phyloP scores from a whole-genome alignment of 331 rosid species.

The Acacia concinna region DNA sequence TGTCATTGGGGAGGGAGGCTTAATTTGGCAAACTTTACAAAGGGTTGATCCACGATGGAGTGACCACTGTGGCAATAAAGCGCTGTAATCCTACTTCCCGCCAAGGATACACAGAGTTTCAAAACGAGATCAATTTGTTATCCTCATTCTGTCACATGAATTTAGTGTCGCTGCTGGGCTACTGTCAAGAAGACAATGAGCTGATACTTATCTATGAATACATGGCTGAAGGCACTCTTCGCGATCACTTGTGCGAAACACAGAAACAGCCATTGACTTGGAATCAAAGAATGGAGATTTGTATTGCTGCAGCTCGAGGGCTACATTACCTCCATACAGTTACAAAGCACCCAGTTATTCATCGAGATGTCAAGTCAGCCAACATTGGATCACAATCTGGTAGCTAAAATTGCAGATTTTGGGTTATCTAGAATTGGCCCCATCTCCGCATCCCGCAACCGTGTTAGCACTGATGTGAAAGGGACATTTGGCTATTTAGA shows the following conservation, averaged over 20 bases:
- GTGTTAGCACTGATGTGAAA: slow-evolving; percentile 62
- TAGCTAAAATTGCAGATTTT: slow-evolving; percentile 62
- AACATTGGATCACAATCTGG: slow-evolving; percentile 53
- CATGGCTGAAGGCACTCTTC: slow-evolving; percentile 51
- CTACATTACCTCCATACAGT: slow-evolving; percentile 56
- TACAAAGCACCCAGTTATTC: slow-evolving; percentile 40
- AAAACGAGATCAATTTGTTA: slow-evolving; percentile 47
- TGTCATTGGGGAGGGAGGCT: slow-evolving; percentile 56
- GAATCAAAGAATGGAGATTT: slow-evolving; percentile 46
- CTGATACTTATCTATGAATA: slow-evolving; percentile 53
- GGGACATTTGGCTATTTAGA: slow-evolving; percentile 68
- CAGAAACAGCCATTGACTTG: slow-evolving; percentile 37
- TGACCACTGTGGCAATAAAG: slow-evolving; percentile 44
- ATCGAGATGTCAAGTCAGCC: slow-evolving; percentile 51
- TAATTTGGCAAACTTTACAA: slow-evolving; percentile 62
- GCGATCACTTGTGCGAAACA: slow-evolving; percentile 49
- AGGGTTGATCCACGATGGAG: slow-evolving; percentile 41
- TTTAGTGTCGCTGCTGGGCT: slow-evolving; percentile 53
- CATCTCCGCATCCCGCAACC: slow-evolving; percentile 20
- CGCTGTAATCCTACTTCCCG: slow-evolving; percentile 45
- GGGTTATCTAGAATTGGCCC: slow-evolving; percentile 53
- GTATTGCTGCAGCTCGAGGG: slow-evolving; percentile 60
- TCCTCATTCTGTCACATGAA: slow-evolving; percentile 48
- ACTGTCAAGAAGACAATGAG: slow-evolving; percentile 55
- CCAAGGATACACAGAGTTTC: slow-evolving; percentile 58